A percentile compares a stretch with the other conserved stretches of the same genome.
phyloP scores from a whole-genome alignment of 1,284 basidiomycete species.

The Bondarzewia mesenterica region DNA sequence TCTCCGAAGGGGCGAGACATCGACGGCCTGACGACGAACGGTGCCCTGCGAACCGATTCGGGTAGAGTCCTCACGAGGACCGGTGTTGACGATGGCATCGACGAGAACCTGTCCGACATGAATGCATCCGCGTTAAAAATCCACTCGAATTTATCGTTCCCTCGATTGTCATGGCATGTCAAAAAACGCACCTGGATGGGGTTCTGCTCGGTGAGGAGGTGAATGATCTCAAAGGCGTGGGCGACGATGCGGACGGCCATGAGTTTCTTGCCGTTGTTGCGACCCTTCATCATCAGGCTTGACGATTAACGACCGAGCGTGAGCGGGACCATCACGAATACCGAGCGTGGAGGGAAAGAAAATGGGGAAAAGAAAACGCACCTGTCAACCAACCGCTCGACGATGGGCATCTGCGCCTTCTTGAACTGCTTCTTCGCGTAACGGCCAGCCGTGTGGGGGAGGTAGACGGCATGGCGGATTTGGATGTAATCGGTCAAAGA shows the following conservation, averaged over 20 bases:
- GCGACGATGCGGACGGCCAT: constrained; percentile 99
- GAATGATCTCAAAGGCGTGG: constrained; percentile 99
- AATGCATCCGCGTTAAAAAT: background rate
- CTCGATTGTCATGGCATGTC: background rate
- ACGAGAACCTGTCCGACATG: constrained; percentile 61
- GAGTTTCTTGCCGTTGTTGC: constrained; percentile 99
- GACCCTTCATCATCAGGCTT: constrained; percentile 99
- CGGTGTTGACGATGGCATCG: constrained; percentile 99
- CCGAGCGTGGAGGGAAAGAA: constrained; percentile 5
- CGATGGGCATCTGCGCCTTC: constrained; percentile 99
- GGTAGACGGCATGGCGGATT: constrained; percentile 96
- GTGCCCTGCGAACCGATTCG: constrained; percentile 99
- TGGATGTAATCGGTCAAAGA: constrained; percentile 99
- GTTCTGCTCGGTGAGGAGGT: constrained; percentile 99
- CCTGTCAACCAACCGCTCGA: constrained; percentile 98
- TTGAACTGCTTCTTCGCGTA: constrained; percentile 99
- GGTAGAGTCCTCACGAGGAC: constrained; percentile 99
- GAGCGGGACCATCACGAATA: too few species aligned
- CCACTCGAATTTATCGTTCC: background rate
- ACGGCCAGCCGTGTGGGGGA: constrained; percentile 98
- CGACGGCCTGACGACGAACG: constrained; percentile 99
- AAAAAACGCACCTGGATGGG: constrained; percentile 83
- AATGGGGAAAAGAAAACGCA: constrained; percentile 41
- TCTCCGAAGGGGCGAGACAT: constrained; percentile 96
- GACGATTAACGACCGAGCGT: constrained; percentile 1